Evolutionary conservation across 2,329 filamentous ascomycete genomes (phyloP).

Genomic region (Xylariaceae sp.): DNA sequence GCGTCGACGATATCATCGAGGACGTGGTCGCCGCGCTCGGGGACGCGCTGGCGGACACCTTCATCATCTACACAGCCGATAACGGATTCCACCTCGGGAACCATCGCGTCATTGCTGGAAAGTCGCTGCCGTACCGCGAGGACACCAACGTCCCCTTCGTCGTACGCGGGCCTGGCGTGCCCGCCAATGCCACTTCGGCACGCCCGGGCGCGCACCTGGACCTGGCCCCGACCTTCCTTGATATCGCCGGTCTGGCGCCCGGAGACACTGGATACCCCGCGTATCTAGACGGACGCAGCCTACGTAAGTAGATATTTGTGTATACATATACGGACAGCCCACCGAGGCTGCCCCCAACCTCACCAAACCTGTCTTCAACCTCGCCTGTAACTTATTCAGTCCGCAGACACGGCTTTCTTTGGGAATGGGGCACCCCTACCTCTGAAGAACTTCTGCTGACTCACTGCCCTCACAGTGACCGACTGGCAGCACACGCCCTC

Average conservation of each 20-base stretch:
- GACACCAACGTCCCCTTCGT: constrained; percentile 9
- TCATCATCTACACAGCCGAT: constrained; percentile 9
- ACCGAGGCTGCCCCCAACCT: no score
- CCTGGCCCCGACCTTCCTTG: constrained; percentile 11
- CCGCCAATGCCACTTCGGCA: constrained; percentile 5
- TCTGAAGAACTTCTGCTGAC: no score
- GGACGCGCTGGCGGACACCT: constrained; percentile 2
- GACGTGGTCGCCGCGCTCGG: constrained; percentile 23
- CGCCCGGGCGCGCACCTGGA: constrained; percentile 8
- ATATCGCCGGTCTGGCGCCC: constrained; percentile 5
- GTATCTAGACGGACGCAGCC: constrained; percentile 10
- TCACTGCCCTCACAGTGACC: no score
- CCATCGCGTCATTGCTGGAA: constrained; percentile 7
- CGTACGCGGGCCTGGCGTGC: constrained; percentile 9
- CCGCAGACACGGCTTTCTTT: no score
- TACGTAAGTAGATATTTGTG: no score
- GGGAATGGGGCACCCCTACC: no score
- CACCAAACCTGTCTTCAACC: no score
- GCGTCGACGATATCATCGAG: constrained; percentile 27
- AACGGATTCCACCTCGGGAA: constrained; percentile 11
- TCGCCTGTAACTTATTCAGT: no score
- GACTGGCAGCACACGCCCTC: no score
- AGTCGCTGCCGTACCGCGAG: constrained; percentile 7
- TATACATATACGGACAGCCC: no score
- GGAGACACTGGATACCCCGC: constrained; percentile 5